Percentiles rank a stretch among this genome's conserved stretches.
phyloP scores from a whole-genome alignment of 805 yeast genomes.

The Pachysolen tannophilus region DNA sequence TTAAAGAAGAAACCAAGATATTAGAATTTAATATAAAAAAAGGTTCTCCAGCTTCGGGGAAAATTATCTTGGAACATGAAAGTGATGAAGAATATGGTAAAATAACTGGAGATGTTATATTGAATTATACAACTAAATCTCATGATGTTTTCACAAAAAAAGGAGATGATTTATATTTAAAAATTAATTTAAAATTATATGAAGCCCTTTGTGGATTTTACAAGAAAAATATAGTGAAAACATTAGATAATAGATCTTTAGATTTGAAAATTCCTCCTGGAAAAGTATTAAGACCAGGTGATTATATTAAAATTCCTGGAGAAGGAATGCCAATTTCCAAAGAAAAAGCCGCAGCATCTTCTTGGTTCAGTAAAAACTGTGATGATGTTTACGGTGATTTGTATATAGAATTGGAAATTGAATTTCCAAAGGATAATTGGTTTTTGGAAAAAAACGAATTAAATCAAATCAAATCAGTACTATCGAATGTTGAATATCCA shows the following conservation, averaged over 20 bases:
- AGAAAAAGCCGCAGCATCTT: constrained; percentile 20
- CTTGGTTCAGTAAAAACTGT: constrained; percentile 16
- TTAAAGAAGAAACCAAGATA: constrained; percentile 56
- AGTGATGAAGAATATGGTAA: constrained; percentile 75
- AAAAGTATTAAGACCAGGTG: constrained; percentile 74
- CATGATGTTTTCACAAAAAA: constrained; percentile 46
- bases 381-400: constrained; percentile 56
- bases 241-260: constrained; percentile 73
- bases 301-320: constrained; percentile 48
- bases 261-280: constrained; percentile 64
- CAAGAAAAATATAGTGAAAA: constrained; percentile 51
- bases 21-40: constrained; percentile 70
- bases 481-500: constrained; percentile 17
- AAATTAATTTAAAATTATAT: constrained; percentile 52
- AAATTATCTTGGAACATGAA: constrained; percentile 53
- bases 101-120: constrained; percentile 68
- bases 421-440: constrained; percentile 85
- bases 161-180: constrained; percentile 57
- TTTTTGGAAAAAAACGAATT: constrained; percentile 65
- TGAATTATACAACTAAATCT: constrained; percentile 44
- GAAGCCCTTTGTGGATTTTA: constrained; percentile 85
- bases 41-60: constrained; percentile 61
- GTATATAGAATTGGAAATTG: constrained; percentile 61
- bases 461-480: constrained; percentile 39
- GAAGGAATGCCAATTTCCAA: constrained; percentile 92